Conservation (phyloP, 495 filamentous ascomycete species). For the Glutinoglossum americanum region DNA sequence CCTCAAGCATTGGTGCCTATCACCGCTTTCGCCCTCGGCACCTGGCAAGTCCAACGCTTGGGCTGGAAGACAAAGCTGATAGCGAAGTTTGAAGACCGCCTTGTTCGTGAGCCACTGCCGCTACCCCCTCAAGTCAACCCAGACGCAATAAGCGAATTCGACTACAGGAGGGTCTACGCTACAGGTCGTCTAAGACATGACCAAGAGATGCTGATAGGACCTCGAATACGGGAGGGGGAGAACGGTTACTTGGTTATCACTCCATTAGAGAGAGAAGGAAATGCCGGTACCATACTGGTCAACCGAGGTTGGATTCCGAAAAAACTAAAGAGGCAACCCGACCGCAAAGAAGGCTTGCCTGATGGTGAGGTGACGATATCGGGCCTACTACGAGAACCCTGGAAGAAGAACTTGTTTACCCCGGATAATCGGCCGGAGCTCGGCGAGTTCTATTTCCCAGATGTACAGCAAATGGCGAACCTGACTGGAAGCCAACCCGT, state of each 20-base stretch:
- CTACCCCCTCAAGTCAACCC: slow-evolving; percentile 68
- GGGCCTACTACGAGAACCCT: slow-evolving; percentile 70
- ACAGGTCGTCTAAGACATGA: slow-evolving; percentile 61
- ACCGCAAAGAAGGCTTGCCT: slow-evolving; percentile 37
- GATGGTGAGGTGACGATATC: slow-evolving; percentile 50
- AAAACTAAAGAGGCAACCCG: slow-evolving; percentile 38
- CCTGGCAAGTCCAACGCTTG: slow-evolving; percentile 90
- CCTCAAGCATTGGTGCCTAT: slow-evolving; percentile 61
- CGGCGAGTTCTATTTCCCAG: slow-evolving; percentile 84
- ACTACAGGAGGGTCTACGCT: slow-evolving; percentile 71
- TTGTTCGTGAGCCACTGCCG: slow-evolving; percentile 68
- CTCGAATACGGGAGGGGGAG: slow-evolving; percentile 69
- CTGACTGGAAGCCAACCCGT: slow-evolving; percentile 67
- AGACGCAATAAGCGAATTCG: slow-evolving; percentile 61
- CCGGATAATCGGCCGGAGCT: slow-evolving; percentile 66
- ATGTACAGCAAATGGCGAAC: slow-evolving; percentile 80
- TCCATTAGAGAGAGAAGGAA: slow-evolving; percentile 51
- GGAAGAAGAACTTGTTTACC: slow-evolving; percentile 95
- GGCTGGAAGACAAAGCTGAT: slow-evolving; percentile 84
- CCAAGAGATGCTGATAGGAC: slow-evolving; percentile 87
- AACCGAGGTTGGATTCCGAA: slow-evolving; percentile 80
- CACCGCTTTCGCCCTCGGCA: slow-evolving; percentile 73
- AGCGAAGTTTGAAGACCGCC: slow-evolving; percentile 71
- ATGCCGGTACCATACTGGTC: slow-evolving; percentile 51
- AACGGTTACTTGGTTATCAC: slow-evolving; percentile 83